These are phyloP conservation scores for Saccharomycodes ludwigii DNA, from an alignment of 805 yeast genomes.

Conservation along the genomic window DNA sequence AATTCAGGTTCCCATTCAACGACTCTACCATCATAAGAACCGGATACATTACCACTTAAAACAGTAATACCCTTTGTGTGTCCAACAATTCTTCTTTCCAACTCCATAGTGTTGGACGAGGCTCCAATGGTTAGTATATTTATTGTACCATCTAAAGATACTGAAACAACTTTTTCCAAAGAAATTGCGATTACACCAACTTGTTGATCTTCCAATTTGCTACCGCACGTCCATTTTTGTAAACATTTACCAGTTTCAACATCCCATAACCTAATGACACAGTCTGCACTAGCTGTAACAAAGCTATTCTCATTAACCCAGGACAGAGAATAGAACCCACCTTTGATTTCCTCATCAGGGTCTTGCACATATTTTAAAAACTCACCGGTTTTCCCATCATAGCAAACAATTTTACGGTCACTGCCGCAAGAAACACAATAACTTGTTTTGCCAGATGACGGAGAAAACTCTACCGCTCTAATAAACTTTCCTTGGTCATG, in stretches of 20 bases:
- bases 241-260: conserved; percentile 30
- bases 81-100: conserved; percentile 56
- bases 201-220: conserved; percentile 50
- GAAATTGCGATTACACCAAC: conserved; percentile 60
- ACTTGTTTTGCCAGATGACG: conserved; percentile 48
- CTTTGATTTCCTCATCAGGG: conserved; percentile 40
- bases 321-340: conserved; percentile 69
- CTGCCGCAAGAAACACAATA: conserved; percentile 68
- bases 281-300: conserved; percentile 79
- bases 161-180: conserved; percentile 43
- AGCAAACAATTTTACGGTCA: conserved; percentile 64
- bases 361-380: conserved; percentile 36
- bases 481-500: conserved; percentile 59
- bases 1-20: conserved; percentile 38
- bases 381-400: conserved; percentile 84
- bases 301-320: conserved; percentile 49
- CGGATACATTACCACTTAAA: conserved; percentile 36
- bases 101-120: conserved; percentile 21
- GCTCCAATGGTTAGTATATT: no score
- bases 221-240: conserved; percentile 39
- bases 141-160: conserved; percentile 63
- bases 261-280: conserved; percentile 55
- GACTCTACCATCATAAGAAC: conserved; percentile 74
- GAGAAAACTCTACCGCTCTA: conserved; percentile 71
- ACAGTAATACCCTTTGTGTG: conserved; percentile 79